Evolutionary conservation across 495 filamentous ascomycete genomes (phyloP), one percentile per base, ranked within the genome.

Genomic region (Lindgomyces ingoldianus): DNA sequence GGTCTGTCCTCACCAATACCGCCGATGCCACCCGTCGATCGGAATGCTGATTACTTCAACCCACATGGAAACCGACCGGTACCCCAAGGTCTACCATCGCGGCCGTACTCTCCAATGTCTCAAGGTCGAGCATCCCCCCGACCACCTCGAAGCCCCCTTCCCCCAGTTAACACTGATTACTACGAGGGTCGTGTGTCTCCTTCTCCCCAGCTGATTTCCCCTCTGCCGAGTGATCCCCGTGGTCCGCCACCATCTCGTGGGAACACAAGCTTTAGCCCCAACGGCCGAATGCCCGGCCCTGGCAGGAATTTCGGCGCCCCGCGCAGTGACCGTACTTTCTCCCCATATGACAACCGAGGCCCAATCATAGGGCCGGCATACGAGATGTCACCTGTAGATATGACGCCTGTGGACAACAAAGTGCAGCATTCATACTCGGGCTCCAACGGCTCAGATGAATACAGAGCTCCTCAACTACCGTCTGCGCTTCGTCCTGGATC

Each of bases 1-100:
- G 87, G 84, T 2, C 52, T 24, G 6, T 55, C 58, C 19, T 73
- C 72, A 9, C 74, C 74, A 3, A 52, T 44, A 9, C 68, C 74
- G 11, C 61, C 71, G 22, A 48, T 69, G 60, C 68, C 68, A 27
- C 22, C 64, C 1, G 22, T 62, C 0, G 64, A 71, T 57, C 56
- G 56, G 2, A 57, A 68, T 30, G 68, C 51, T 2, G 64, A 71
- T 16, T 65, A 65, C 49, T 68, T 68, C 41, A 19, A 39, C 3
- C 42, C 54, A 18, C 58, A 29, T 9, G 29, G 46, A 18, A 46
- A 51, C 18, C 59, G 60, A n/a, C 49, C 48, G 29, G 47, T 60
- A 45, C 64, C 24, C 24, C 46, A 45, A 19, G 44, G 55, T 11
- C 33, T 48, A 1, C 51, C 57, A 8, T 24, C 22, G 9, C 62